Percentiles rank a stretch among this genome's conserved stretches.
These are phyloP conservation scores for Sporothrix euskadiensis DNA, from an alignment of 2,329 filamentous ascomycete genomes.

Conservation along the genomic window DNA sequence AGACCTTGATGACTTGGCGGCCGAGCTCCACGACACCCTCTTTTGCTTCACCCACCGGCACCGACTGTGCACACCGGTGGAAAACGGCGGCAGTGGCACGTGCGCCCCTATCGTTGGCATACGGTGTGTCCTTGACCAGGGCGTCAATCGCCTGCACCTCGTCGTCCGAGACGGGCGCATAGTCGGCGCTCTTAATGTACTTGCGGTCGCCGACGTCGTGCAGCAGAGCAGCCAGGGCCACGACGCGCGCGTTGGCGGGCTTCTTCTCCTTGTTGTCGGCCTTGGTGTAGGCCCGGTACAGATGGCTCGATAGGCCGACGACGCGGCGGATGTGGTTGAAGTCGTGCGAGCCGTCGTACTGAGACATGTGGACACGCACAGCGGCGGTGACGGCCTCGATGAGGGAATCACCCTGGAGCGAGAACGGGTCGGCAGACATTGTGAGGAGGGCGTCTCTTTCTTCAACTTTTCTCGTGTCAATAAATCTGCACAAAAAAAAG, in stretches of 20 bases:
- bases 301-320: conserved; percentile 67
- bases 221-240: conserved; percentile 72
- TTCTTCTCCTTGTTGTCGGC: conserved; percentile 30
- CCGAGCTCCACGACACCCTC: conserved; percentile 44
- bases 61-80: conserved; percentile 16
- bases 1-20: conserved; percentile 45
- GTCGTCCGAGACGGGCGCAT: conserved; percentile 62
- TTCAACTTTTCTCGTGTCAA: background rate
- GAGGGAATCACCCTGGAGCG: conserved; percentile 47
- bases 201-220: conserved; percentile 90
- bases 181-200: conserved; percentile 63
- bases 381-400: conserved; percentile 60
- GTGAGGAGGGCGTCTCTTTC: background rate
- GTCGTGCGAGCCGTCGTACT: conserved; percentile 85
- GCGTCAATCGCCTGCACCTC: conserved; percentile 44
- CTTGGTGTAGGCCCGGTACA: conserved; percentile 51
- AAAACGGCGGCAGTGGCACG: conserved; percentile 29
- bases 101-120: conserved; percentile 23
- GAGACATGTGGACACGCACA: conserved; percentile 70
- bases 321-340: conserved; percentile 83
- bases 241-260: conserved; percentile 51
- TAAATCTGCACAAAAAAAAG: background rate
- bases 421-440: conserved; percentile 21
- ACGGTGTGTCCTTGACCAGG: conserved; percentile 9
- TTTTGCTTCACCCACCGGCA: conserved; percentile 48